phyloP scores from a whole-genome alignment of 495 filamentous ascomycete species.

The Aspergillus campestris region DNA sequence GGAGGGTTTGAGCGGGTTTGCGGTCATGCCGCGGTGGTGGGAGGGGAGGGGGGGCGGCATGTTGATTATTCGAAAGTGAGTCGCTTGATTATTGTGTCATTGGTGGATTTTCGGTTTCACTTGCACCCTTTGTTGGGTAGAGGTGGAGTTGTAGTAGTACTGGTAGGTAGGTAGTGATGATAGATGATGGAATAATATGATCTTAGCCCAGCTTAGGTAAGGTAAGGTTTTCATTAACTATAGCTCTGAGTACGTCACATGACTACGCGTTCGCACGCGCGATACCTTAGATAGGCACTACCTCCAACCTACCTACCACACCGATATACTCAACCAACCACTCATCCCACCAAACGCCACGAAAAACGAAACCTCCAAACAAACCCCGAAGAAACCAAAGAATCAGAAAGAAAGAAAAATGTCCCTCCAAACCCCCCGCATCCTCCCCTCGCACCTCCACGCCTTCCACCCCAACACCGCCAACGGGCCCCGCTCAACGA shows the following conservation, averaged over 20 bases:
- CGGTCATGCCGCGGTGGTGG: constrained; percentile 79
- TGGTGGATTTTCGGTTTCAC: no score
- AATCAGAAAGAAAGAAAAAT: constrained; percentile 20
- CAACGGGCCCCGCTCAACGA: constrained; percentile 32
- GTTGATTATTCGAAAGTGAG: no score
- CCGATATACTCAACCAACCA: not conserved
- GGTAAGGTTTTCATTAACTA: no score
- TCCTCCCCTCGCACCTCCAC: constrained; percentile 59
- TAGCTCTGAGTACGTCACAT: constrained; percentile 1
- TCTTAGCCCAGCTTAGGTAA: no score
- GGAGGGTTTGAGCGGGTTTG: constrained; percentile 68
- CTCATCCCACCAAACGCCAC: not conserved
- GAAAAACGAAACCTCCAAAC: no score
- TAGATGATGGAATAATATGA: no score
- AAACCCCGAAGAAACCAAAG: constrained; percentile 1
- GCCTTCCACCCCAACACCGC: constrained; percentile 45
- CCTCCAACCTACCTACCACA: not conserved
- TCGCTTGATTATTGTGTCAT: no score
- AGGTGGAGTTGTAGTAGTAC: no score
- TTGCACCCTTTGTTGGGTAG: no score
- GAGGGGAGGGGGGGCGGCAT: constrained; percentile 58
- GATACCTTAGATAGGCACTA: not conserved
- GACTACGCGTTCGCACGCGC: constrained; percentile 6
- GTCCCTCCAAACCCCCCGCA: constrained; percentile 57
- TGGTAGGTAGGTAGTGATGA: no score